Evolutionary conservation across 1,139 yeast species (phyloP).

Genomic region (Saccharomycopsis phalli): DNA sequence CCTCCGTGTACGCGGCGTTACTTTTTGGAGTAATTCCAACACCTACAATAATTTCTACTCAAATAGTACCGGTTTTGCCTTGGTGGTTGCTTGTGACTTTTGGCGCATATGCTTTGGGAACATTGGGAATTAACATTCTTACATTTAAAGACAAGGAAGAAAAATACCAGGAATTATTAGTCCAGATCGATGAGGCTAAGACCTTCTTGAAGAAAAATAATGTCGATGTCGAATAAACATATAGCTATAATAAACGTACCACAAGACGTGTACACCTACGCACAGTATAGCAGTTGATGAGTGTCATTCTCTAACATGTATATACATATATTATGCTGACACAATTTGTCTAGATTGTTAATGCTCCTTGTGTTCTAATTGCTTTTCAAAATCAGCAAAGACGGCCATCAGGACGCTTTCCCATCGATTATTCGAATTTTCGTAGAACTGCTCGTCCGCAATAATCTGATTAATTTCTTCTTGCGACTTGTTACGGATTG

Average conservation of each 20-base stretch:
- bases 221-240: slow-evolving; percentile 41
- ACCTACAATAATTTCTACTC: slow-evolving; percentile 39
- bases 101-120: slow-evolving; percentile 64
- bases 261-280: too few species aligned
- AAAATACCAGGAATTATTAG: slow-evolving; percentile 54
- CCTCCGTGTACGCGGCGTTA: slow-evolving; percentile 49
- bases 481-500: slow-evolving; percentile 24
- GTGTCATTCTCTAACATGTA: too few species aligned
- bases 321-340: too few species aligned
- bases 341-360: background rate
- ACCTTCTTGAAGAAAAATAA: slow-evolving; percentile 49
- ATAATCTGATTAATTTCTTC: slow-evolving; percentile 20
- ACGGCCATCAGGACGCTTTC: slow-evolving; percentile 65
- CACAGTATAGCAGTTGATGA: too few species aligned
- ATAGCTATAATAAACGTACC: too few species aligned
- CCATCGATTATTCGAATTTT: slow-evolving; percentile 42
- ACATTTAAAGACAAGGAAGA: slow-evolving; percentile 69
- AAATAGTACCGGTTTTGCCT: slow-evolving; percentile 60
- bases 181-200: slow-evolving; percentile 61
- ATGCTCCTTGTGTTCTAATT: slow-evolving; percentile 33
- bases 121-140: slow-evolving; percentile 62
- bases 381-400: slow-evolving; percentile 76
- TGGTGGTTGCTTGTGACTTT: slow-evolving; percentile 65
- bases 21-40: slow-evolving; percentile 48
- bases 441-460: slow-evolving; percentile 16